Evolutionary conservation across 106 monocot genomes (phyloP).

Genomic region (Ottelia alismoides): DNA sequence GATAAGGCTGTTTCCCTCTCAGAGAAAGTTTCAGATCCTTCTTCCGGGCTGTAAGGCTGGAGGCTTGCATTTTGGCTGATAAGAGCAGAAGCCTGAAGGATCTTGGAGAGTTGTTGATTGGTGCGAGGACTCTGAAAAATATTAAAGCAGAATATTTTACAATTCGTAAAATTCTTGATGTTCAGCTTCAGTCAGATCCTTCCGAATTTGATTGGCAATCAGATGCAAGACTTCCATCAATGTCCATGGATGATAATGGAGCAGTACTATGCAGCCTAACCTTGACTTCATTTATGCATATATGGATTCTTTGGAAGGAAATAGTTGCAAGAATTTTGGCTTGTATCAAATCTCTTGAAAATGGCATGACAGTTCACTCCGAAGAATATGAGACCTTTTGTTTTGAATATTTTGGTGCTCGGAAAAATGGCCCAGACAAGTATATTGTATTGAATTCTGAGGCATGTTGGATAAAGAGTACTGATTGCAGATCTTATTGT

Average conservation of each 20-base stretch:
- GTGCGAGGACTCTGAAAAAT: slow-evolving; percentile 4
- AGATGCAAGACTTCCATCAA: background rate
- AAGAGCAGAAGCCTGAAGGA: background rate
- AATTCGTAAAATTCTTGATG: slow-evolving; percentile 31
- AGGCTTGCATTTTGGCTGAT: slow-evolving; percentile 16
- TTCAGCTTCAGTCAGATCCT: slow-evolving; percentile 18
- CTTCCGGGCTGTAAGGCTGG: slow-evolving; percentile 11
- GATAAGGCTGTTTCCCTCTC: slow-evolving; percentile 18
- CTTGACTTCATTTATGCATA: slow-evolving; percentile 13
- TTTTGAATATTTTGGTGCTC: slow-evolving; percentile 27
- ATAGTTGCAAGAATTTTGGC: slow-evolving; percentile 3
- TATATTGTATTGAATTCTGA: slow-evolving; percentile 18
- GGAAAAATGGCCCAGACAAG: slow-evolving; percentile 4
- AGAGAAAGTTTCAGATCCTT: slow-evolving; percentile 10
- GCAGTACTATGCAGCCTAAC: slow-evolving; percentile 7
- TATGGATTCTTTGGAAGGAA: slow-evolving; percentile 30
- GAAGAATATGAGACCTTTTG: slow-evolving; percentile 16
- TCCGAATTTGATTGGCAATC: slow-evolving; percentile 12
- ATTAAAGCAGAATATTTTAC: slow-evolving; percentile 21
- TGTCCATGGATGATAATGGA: background rate
- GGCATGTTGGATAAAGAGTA: slow-evolving; percentile 18
- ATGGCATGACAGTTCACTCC: background rate
- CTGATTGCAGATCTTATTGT: background rate
- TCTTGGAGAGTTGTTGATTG: slow-evolving; percentile 4
- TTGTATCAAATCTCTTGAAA: slow-evolving; percentile 4